phyloP scores from a whole-genome alignment of 345 rosid species.

The Psidium friedrichsthalianum region DNA sequence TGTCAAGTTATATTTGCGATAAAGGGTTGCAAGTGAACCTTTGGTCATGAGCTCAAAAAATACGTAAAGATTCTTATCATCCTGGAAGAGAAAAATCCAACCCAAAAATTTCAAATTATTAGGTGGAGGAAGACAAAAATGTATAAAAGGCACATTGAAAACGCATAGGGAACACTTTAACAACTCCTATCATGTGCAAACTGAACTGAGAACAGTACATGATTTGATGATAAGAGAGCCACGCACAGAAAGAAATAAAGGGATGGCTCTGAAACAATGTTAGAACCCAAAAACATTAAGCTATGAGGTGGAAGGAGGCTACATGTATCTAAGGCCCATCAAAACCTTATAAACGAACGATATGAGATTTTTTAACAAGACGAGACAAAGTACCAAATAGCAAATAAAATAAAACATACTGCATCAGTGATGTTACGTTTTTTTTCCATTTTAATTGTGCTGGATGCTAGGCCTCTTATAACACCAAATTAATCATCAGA shows the following conservation, averaged over 20 bases:
- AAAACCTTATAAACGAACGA: not conserved
- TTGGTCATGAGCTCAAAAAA: conserved; percentile 68
- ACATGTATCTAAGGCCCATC: not conserved
- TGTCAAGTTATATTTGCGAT: conserved; percentile 35
- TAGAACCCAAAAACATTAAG: not conserved
- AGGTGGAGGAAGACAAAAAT: not conserved
- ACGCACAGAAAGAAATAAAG: not conserved
- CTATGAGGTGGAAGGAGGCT: not conserved
- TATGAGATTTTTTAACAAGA: not conserved
- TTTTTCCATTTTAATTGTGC: not conserved
- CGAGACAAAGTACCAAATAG: not conserved
- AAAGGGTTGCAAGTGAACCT: conserved; percentile 63
- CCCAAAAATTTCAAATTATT: not conserved
- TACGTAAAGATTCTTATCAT: conserved; percentile 59
- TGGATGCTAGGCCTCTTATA: not conserved
- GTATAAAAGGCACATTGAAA: not conserved
- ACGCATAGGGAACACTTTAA: not conserved
- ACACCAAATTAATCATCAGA: not conserved
- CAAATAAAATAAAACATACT: not conserved
- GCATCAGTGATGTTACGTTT: not conserved
- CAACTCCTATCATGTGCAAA: not conserved
- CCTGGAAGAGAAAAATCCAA: conserved; percentile 24
- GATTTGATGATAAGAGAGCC: not conserved
- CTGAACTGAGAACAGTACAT: not conserved
- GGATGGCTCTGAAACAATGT: not conserved